Conservation (phyloP, 768 basidiomycete genomes). For the Boletellus sp. region DNA sequence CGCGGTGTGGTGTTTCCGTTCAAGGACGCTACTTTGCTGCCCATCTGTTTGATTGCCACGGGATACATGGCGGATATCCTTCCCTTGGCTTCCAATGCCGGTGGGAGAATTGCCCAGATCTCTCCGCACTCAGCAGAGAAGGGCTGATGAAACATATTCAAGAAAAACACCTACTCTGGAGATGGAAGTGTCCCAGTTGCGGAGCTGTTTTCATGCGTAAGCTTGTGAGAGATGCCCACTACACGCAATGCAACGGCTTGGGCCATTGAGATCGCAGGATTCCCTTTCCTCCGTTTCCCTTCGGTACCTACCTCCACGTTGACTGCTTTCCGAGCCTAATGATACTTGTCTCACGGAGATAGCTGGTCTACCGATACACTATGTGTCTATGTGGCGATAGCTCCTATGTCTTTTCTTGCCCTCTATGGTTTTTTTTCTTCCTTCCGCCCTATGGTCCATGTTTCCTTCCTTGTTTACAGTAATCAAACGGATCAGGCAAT, state of each 20-base stretch:
- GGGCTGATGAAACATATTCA: conserved; percentile 24
- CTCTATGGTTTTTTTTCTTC: not conserved
- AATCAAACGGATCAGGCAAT: not conserved
- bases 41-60: conserved; percentile 21
- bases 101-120: conserved; percentile 25
- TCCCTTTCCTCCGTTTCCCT: not conserved
- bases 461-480: conserved; percentile 3
- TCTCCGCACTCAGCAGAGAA: conserved; percentile 15
- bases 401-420: not conserved
- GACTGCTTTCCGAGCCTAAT: too few species aligned
- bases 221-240: conserved; percentile 19
- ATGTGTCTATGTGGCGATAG: too few species aligned
- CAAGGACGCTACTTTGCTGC: conserved; percentile 16
- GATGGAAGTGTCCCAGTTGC: conserved; percentile 23
- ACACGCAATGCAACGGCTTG: conserved; percentile 8
- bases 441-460: not conserved
- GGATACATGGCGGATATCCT: conserved; percentile 12
- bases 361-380: too few species aligned
- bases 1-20: conserved; percentile 10
- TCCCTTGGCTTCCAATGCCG: conserved; percentile 13
- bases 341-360: too few species aligned
- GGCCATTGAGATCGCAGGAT: conserved; percentile 1
- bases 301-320: too few species aligned
- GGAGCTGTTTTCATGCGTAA: conserved; percentile 15
- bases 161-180: conserved; percentile 25